A percentile compares a stretch with the other conserved stretches of the same genome.
Evolutionary conservation across 257 asterid genomes (phyloP).

Genomic region (Solanum paucissectum): DNA sequence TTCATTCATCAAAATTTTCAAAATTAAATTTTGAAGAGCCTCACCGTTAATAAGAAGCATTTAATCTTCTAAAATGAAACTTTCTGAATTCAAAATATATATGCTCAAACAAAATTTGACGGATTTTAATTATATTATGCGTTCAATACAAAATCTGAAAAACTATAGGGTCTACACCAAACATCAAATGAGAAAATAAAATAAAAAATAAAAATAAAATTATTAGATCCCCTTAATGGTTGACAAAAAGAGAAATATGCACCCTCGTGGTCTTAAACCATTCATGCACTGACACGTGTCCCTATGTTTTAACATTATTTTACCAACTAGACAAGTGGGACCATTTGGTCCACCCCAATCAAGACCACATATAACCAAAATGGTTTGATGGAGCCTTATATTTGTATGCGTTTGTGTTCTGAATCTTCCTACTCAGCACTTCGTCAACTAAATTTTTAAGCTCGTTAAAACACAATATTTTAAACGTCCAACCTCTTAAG

Average conservation of each 20-base stretch:
- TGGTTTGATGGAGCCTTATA: rapidly evolving
- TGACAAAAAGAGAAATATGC: not conserved
- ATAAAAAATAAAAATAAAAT: not conserved
- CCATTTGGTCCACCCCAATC: slow-evolving; percentile 39
- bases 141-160: not conserved
- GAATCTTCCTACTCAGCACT: rapidly evolving
- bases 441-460: too few species aligned
- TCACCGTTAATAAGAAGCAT: not conserved
- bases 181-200: not conserved
- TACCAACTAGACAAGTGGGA: slow-evolving; percentile 39
- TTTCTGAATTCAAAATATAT: not conserved
- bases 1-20: not conserved
- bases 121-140: too few species aligned
- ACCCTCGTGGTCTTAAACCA: not conserved
- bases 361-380: slow-evolving; percentile 7
- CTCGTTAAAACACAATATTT: too few species aligned
- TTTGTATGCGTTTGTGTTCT: not conserved
- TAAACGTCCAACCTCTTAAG: not conserved
- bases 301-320: not conserved
- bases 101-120: too few species aligned
- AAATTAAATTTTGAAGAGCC: not conserved
- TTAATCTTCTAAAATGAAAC: not conserved
- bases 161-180: not conserved
- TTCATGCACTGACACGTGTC: not conserved
- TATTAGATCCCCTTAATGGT: not conserved